A percentile compares a stretch with the other conserved stretches of the same genome.
Evolutionary conservation across 495 filamentous ascomycete genomes (phyloP).

Genomic region (Cercophora samala): DNA sequence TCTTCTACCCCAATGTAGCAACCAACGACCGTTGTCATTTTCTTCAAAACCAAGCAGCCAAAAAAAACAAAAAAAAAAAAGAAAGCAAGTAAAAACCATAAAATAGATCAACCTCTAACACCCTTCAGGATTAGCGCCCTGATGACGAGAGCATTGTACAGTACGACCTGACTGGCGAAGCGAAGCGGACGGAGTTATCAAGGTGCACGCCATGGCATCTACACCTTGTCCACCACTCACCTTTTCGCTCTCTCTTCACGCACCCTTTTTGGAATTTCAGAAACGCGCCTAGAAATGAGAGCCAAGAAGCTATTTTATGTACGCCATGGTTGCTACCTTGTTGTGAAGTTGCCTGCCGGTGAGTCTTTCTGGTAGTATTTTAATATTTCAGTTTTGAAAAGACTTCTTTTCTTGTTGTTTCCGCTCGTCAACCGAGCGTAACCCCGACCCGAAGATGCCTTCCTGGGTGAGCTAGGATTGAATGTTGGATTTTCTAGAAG

Average conservation of each 20-base stretch:
- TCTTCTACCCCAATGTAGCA: neutral
- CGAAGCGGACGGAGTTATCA: neutral
- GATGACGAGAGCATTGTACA: neutral
- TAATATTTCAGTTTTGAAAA: neutral
- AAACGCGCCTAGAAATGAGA: neutral
- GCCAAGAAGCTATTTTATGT: neutral
- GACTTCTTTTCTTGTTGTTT: neutral
- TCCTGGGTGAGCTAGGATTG: no score
- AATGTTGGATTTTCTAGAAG: neutral
- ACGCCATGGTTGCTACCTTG: neutral
- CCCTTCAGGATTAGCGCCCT: neutral
- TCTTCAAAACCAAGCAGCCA: neutral
- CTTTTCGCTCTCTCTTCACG: neutral
- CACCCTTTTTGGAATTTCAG: neutral
- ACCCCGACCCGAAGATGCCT: neutral
- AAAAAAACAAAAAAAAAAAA: no score
- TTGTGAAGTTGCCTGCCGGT: neutral
- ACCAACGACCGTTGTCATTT: constrained; percentile 4
- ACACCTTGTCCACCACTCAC: neutral
- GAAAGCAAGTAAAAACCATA: neutral
- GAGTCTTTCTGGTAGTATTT: neutral
- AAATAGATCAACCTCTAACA: neutral
- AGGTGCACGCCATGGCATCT: neutral
- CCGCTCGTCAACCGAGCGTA: neutral
- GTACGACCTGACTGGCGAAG: neutral